Evolutionary conservation across 768 basidiomycete species (phyloP).

Genomic region (Tricholoma flavovirens): DNA sequence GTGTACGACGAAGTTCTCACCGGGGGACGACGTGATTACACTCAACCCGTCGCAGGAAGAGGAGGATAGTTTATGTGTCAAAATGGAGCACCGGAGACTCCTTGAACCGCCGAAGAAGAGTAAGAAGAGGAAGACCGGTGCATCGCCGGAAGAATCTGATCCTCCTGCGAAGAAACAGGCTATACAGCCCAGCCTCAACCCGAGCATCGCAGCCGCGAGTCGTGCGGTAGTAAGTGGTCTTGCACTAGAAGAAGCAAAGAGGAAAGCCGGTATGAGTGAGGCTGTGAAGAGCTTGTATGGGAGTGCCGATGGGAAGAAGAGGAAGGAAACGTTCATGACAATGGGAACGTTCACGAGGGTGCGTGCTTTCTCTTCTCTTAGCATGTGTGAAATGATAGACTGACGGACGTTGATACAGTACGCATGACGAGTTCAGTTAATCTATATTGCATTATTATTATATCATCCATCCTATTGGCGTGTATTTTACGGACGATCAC

Average conservation of each 20-base stretch:
- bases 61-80: slow-evolving; percentile 47
- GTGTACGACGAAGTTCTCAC: slow-evolving; percentile 66
- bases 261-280: slow-evolving; percentile 79
- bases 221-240: slow-evolving; percentile 67
- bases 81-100: slow-evolving; percentile 54
- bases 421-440: background rate
- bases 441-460: background rate
- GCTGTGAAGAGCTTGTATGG: slow-evolving; percentile 81
- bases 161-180: slow-evolving; percentile 44
- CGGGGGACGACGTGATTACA: slow-evolving; percentile 44
- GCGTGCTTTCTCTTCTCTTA: slow-evolving; percentile 25
- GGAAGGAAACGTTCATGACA: slow-evolving; percentile 88
- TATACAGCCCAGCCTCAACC: slow-evolving; percentile 40
- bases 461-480: background rate
- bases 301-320: slow-evolving; percentile 43
- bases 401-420: background rate
- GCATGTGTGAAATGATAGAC: background rate
- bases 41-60: slow-evolving; percentile 73
- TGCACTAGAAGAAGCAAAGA: slow-evolving; percentile 75
- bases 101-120: slow-evolving; percentile 51
- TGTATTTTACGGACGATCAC: background rate
- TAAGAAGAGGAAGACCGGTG: slow-evolving; percentile 49
- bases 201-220: slow-evolving; percentile 50
- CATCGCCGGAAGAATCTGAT: slow-evolving; percentile 30
- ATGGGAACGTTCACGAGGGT: slow-evolving; percentile 90